Evolutionary conservation across 306 rosid species (phyloP).

Genomic region (Dryas alaskensis): DNA sequence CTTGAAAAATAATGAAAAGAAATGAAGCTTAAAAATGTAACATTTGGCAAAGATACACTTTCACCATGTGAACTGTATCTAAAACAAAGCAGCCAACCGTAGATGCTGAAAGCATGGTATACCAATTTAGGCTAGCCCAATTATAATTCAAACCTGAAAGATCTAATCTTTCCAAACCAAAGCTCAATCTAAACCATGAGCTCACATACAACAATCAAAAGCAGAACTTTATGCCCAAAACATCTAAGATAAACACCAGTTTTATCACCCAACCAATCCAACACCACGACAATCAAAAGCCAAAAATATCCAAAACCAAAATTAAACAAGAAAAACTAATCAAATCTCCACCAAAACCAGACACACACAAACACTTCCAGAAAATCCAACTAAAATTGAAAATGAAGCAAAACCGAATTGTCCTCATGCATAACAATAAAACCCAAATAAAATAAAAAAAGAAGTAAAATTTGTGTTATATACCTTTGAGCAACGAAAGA

Average conservation of each 20-base stretch:
- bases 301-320: neutral
- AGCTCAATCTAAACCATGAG: neutral
- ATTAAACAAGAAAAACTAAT: too few species aligned
- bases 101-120: neutral
- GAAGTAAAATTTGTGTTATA: too few species aligned
- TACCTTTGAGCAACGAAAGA: slow-evolving; percentile 64
- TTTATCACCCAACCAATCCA: neutral
- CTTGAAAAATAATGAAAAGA: neutral
- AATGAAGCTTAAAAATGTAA: neutral
- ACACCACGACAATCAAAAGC: neutral
- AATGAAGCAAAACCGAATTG: neutral
- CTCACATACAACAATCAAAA: neutral
- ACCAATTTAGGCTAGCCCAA: neutral
- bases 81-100: neutral
- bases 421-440: neutral
- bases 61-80: neutral
- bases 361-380: neutral
- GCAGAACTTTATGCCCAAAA: neutral
- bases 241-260: neutral
- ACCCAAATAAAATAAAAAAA: neutral
- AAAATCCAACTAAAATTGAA: neutral
- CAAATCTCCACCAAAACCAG: neutral
- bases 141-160: neutral
- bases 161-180: neutral
- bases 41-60: neutral